Conservation (phyloP, 176 grass and related monocot species). For the Microstegium vimineum region DNA sequence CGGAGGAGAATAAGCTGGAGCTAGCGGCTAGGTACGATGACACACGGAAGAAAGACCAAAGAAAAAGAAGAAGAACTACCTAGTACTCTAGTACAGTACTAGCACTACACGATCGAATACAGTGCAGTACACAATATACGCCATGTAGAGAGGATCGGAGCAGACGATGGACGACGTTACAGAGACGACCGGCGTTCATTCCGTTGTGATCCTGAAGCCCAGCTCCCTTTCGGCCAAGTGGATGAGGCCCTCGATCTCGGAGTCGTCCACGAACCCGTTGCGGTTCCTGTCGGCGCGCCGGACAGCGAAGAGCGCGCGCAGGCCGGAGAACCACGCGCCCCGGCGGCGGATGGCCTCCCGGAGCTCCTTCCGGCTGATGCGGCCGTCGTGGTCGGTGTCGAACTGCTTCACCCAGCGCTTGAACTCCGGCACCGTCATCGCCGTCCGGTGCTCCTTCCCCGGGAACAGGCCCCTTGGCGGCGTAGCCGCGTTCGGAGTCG, state of each 20-base stretch:
- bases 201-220: slow-evolving; percentile 31
- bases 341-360: slow-evolving; percentile 43
- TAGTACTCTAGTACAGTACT: too few species aligned
- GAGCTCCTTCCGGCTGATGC: slow-evolving; percentile 51
- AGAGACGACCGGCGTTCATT: background rate
- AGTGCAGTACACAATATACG: too few species aligned
- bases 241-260: slow-evolving; percentile 47
- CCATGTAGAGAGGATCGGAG: too few species aligned
- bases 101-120: too few species aligned
- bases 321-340: slow-evolving; percentile 26
- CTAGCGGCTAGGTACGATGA: background rate
- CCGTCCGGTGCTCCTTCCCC: background rate
- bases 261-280: slow-evolving; percentile 51
- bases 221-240: slow-evolving; percentile 40
- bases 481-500: too few species aligned
- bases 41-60: background rate
- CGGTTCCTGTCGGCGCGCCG: slow-evolving; percentile 29
- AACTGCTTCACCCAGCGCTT: slow-evolving; percentile 56
- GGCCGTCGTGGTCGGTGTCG: slow-evolving; percentile 43
- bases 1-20: background rate
- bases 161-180: too few species aligned
- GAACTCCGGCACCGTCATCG: slow-evolving; percentile 38
- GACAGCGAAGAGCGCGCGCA: background rate
- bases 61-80: background rate
- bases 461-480: background rate